phyloP scores from a whole-genome alignment of 2,329 filamentous ascomycete species.

The Cladosporium sp. region DNA sequence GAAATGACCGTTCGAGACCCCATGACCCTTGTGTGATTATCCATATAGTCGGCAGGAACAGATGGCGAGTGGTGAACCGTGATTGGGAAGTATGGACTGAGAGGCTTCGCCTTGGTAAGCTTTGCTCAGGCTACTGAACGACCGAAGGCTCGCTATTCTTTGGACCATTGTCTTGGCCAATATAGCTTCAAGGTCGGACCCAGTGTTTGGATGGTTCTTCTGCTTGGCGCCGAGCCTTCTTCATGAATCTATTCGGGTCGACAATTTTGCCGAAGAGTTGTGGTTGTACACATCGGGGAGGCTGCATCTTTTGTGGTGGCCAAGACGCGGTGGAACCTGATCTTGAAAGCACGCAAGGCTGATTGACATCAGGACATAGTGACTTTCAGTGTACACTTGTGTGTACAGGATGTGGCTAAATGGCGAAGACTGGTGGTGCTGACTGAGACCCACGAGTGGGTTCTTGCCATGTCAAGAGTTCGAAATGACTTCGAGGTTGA shows the following conservation, averaged over 20 bases:
- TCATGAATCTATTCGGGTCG: not conserved
- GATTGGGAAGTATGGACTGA: not conserved
- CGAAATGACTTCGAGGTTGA: too few species aligned
- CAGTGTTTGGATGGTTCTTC: not conserved
- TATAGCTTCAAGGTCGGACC: not conserved
- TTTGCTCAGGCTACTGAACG: not conserved
- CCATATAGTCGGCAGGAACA: not conserved
- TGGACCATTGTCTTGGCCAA: not conserved
- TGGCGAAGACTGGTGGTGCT: not conserved
- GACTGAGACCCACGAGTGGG: too few species aligned
- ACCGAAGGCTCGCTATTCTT: not conserved
- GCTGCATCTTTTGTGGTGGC: too few species aligned
- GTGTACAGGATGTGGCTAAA: not conserved
- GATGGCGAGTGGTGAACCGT: not conserved
- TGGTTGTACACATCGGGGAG: not conserved
- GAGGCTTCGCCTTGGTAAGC: slow-evolving; percentile 8
- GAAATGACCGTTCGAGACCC: not conserved
- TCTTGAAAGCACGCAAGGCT: too few species aligned
- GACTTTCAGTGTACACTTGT: too few species aligned
- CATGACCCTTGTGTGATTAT: not conserved
- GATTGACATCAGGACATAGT: too few species aligned
- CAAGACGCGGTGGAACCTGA: too few species aligned
- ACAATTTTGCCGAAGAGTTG: not conserved
- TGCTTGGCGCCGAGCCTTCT: not conserved
- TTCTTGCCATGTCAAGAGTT: too few species aligned